Evolutionary conservation across 768 basidiomycete species (phyloP).

Genomic region (Hysterangium stoloniferum): DNA sequence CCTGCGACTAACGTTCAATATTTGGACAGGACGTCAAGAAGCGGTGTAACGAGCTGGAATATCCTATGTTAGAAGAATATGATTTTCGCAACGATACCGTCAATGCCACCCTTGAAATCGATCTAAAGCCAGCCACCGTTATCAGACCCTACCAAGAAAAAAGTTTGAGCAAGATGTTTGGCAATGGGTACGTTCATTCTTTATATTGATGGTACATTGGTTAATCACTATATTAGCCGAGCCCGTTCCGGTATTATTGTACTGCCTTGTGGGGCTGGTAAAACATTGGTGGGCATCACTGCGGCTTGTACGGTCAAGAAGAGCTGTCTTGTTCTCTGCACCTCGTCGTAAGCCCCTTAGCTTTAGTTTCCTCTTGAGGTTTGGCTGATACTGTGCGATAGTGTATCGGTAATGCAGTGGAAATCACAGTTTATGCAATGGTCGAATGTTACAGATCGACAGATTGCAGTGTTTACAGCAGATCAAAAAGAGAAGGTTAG

Average conservation of each 20-base stretch:
- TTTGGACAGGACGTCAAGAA: slow-evolving; percentile 79
- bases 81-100: slow-evolving; percentile 96
- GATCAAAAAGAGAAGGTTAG: slow-evolving; percentile 93
- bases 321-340: slow-evolving; percentile 94
- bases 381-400: neutral
- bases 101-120: slow-evolving; percentile 96
- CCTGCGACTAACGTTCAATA: slow-evolving; percentile 5
- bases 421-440: slow-evolving; percentile 97
- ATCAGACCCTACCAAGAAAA: slow-evolving; percentile 99
- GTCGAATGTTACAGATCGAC: slow-evolving; percentile 95
- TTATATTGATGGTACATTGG: neutral
- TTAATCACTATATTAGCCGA: slow-evolving; percentile 43
- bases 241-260: slow-evolving; percentile 98
- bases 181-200: slow-evolving; percentile 68
- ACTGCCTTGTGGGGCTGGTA: slow-evolving; percentile 95
- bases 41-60: slow-evolving; percentile 92
- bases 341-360: slow-evolving; percentile 75
- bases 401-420: slow-evolving; percentile 84
- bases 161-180: slow-evolving; percentile 98
- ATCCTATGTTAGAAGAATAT: slow-evolving; percentile 98
- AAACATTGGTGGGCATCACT: slow-evolving; percentile 98
- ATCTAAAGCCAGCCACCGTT: slow-evolving; percentile 94
- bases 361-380: neutral
- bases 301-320: slow-evolving; percentile 99
- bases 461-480: slow-evolving; percentile 96